Percentiles rank a stretch among this genome's conserved stretches.
phyloP scores from a whole-genome alignment of 441 rosid species.

The Pelargonium fulgidum region DNA sequence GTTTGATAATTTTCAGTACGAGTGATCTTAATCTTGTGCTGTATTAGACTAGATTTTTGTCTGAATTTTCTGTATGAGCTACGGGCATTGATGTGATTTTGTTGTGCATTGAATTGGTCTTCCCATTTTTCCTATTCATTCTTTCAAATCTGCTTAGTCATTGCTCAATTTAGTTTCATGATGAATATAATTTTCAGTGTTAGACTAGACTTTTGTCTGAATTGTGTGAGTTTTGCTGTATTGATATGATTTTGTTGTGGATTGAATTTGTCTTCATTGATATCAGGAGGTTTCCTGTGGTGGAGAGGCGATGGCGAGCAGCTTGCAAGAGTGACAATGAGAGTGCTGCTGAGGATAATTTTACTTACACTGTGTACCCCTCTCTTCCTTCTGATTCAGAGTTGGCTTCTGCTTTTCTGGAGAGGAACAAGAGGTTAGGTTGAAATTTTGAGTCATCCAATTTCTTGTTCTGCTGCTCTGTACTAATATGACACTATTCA shows the following conservation, averaged over 20 bases:
- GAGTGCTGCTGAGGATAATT: slow-evolving; percentile 29
- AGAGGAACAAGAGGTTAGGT: slow-evolving; percentile 53
- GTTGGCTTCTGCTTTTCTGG: slow-evolving; percentile 53
- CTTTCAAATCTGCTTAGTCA: too few relatives aligned
- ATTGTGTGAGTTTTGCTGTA: background rate
- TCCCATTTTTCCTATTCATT: too few relatives aligned
- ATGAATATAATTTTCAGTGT: background rate
- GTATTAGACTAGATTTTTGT: too few relatives aligned
- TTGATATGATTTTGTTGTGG: background rate
- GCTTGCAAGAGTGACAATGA: slow-evolving; percentile 47
- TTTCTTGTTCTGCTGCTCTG: background rate
- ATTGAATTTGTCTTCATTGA: background rate
- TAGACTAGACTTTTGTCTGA: background rate
- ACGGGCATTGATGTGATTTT: too few relatives aligned
- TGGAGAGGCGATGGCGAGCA: slow-evolving; percentile 65
- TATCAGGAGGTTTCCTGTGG: slow-evolving; percentile 75
- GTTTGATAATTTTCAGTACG: too few relatives aligned
- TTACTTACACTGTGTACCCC: slow-evolving; percentile 22
- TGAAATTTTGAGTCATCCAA: background rate
- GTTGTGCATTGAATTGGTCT: too few relatives aligned
- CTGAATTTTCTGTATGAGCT: too few relatives aligned
- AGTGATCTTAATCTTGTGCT: too few relatives aligned
- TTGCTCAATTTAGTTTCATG: too few relatives aligned
- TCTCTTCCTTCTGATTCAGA: slow-evolving; percentile 64
- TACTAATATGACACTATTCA: too few relatives aligned